Conservation (phyloP, 495 filamentous ascomycete genomes). For the Talaromyces adpressus region DNA sequence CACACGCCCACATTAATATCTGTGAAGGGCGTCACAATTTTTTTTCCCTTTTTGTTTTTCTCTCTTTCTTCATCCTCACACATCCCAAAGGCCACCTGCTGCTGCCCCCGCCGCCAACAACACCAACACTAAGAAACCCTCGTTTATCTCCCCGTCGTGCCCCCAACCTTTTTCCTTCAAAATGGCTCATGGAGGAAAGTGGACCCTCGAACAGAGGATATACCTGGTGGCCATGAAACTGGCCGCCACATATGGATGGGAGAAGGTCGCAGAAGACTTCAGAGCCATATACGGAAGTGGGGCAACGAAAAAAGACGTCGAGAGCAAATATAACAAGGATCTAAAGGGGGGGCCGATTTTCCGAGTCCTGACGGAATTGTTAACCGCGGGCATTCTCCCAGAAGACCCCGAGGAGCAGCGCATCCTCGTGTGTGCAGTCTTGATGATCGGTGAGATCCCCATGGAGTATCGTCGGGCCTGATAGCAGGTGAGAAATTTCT, state of each 20-base stretch:
- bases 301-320: background rate
- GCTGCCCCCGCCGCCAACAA: background rate
- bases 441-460: background rate
- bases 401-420: background rate
- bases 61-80: background rate
- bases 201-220: background rate
- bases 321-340: conserved; percentile 1
- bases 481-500: background rate
- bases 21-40: background rate
- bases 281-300: background rate
- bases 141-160: background rate
- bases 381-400: background rate
- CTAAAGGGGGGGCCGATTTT: background rate
- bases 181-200: background rate
- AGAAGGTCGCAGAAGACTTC: background rate
- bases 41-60: background rate
- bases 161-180: background rate
- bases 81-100: background rate
- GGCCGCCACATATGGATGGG: background rate
- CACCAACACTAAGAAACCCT: background rate
- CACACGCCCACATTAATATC: background rate
- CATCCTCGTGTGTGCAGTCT: background rate
- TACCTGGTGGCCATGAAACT: conserved; percentile 3
- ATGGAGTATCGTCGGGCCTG: background rate
- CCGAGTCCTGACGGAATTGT: background rate